Percentiles rank a stretch among this genome's conserved stretches.
phyloP scores from a whole-genome alignment of 306 rosid genomes.

The Bauhinia variegata region DNA sequence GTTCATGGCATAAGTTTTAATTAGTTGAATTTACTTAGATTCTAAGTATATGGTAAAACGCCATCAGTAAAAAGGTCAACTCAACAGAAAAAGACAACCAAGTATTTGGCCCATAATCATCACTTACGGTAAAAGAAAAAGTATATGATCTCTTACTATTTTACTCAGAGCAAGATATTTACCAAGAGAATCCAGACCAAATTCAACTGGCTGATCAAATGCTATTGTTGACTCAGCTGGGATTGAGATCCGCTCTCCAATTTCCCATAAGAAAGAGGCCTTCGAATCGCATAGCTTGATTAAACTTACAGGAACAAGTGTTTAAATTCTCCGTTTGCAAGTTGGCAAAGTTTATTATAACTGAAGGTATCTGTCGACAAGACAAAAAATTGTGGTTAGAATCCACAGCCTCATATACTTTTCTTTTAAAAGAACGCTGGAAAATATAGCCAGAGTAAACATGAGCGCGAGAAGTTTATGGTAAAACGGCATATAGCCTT shows the following conservation, averaged over 20 bases:
- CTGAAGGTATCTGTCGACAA: conserved; percentile 59
- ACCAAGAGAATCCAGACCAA: conserved; percentile 23
- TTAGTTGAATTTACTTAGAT: conserved; percentile 10
- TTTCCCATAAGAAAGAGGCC: conserved; percentile 23
- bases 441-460: background rate
- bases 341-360: conserved; percentile 84
- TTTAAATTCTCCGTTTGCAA: conserved; percentile 84
- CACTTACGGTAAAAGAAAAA: background rate
- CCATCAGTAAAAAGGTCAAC: background rate
- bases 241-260: conserved; percentile 15
- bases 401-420: conserved; percentile 16
- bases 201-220: background rate
- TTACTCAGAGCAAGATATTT: conserved; percentile 14
- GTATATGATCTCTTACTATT: conserved; percentile 12
- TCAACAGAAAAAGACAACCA: conserved; percentile 20
- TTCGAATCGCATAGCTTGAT: conserved; percentile 21
- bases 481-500: background rate
- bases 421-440: background rate
- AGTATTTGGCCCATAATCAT: background rate
- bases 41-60: too few species aligned
- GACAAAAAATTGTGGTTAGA: conserved; percentile 8
- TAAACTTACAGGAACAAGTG: conserved; percentile 67
- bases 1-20: too few species aligned
- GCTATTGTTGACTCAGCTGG: conserved; percentile 7
- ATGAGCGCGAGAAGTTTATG: background rate